Conservation (phyloP, 1,284 basidiomycete genomes). For the Ceratorhiza oryzae-sativae region DNA sequence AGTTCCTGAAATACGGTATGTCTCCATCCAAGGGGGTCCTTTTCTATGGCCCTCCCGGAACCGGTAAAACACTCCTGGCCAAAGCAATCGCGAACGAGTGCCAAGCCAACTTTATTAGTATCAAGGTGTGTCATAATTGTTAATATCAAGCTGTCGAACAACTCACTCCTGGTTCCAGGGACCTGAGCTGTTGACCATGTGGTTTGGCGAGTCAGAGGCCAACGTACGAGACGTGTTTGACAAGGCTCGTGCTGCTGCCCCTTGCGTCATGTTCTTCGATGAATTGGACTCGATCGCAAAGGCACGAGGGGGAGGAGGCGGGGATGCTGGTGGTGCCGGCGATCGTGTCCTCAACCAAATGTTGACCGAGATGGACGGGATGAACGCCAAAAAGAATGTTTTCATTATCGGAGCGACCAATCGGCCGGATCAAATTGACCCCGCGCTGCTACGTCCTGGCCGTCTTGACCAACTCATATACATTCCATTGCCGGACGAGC, state of each 20-base stretch:
- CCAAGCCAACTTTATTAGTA: conserved; percentile 98
- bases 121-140: conserved; percentile 63
- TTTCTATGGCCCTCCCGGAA: conserved; percentile 97
- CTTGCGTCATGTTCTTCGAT: conserved; percentile 99
- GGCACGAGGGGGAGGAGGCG: conserved; percentile 81
- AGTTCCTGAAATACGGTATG: conserved; percentile 99
- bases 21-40: conserved; percentile 98
- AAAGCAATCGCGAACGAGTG: conserved; percentile 99
- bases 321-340: conserved; percentile 93
- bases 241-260: conserved; percentile 98
- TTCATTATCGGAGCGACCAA: conserved; percentile 99
- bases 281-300: conserved; percentile 99
- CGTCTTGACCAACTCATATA: conserved; percentile 97
- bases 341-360: conserved; percentile 98
- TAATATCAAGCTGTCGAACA: not conserved
- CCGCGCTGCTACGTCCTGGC: conserved; percentile 96
- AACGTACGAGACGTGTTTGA: conserved; percentile 99
- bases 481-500: conserved; percentile 93
- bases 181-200: conserved; percentile 98
- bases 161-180: conserved; percentile 62
- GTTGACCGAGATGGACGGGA: conserved; percentile 99
- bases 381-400: conserved; percentile 99
- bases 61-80: conserved; percentile 93
- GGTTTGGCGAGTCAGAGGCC: conserved; percentile 99
- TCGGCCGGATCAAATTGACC: conserved; percentile 98